Conservation (phyloP, 2,329 filamentous ascomycete genomes). For the Fusarium longipes region DNA sequence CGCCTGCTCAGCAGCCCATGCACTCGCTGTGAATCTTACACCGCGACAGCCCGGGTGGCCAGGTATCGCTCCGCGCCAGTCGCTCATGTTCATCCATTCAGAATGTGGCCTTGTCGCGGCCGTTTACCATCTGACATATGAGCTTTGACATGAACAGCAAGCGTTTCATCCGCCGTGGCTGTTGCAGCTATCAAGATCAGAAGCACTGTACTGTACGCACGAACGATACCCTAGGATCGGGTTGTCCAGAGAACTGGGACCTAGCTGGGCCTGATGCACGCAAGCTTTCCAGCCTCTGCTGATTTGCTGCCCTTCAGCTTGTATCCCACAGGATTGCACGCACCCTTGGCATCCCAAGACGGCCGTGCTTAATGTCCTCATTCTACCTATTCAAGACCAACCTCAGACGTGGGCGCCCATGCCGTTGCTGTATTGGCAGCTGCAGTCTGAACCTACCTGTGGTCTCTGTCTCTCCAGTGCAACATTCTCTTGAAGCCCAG, state of each 20-base stretch:
- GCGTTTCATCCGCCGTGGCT: conserved; percentile 18
- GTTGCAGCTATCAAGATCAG: conserved; percentile 26
- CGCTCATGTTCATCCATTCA: conserved; percentile 1
- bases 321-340: conserved; percentile 26
- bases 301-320: conserved; percentile 26
- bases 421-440: conserved; percentile 29
- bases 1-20: not conserved
- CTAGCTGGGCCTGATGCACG: conserved; percentile 16
- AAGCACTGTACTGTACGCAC: not conserved
- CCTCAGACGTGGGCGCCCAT: not conserved
- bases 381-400: conserved; percentile 5
- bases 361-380: conserved; percentile 1
- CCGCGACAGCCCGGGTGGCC: conserved; percentile 27
- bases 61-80: conserved; percentile 16
- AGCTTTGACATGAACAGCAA: conserved; percentile 24
- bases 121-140: conserved; percentile 22
- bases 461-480: conserved; percentile 20
- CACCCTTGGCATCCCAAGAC: conserved; percentile 9
- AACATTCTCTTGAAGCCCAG: conserved; percentile 32
- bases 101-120: conserved; percentile 6
- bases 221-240: conserved; percentile 18
- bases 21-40: conserved; percentile 39
- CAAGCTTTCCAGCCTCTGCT: conserved; percentile 29
- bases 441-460: conserved; percentile 25
- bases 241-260: conserved; percentile 35